phyloP scores from a whole-genome alignment of 2,329 filamentous ascomycete species.

The Cladophialophora bantiana region DNA sequence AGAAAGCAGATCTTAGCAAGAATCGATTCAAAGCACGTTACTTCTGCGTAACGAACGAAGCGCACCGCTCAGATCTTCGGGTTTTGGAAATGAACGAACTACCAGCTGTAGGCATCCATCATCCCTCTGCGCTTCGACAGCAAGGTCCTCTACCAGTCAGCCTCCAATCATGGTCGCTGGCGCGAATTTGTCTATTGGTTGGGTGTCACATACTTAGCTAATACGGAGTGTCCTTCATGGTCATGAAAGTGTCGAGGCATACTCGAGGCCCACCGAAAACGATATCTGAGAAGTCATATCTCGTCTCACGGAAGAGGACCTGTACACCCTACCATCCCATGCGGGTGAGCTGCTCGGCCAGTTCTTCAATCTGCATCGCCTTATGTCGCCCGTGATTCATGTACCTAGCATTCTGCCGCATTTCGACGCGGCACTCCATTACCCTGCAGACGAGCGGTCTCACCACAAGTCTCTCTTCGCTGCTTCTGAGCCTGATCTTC shows the following conservation, averaged over 20 bases:
- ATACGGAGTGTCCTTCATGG: conserved; percentile 9
- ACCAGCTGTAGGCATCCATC: too few species aligned
- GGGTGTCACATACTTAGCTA: conserved; percentile 4
- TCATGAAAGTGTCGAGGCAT: conserved; percentile 4
- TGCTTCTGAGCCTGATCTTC: conserved; percentile 6
- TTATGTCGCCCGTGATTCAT: conserved; percentile 3
- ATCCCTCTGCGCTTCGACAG: neutral
- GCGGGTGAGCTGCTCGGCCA: conserved; percentile 4
- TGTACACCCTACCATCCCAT: conserved; percentile 8
- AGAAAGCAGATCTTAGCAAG: neutral
- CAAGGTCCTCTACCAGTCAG: neutral
- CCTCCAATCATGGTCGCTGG: neutral
- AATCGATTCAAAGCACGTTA: neutral
- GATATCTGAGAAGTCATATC: neutral
- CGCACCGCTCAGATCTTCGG: neutral
- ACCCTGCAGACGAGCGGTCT: neutral
- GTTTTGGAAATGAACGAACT: neutral
- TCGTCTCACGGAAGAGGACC: neutral
- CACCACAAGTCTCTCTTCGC: neutral
- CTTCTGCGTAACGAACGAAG: neutral
- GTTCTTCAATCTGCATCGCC: conserved; percentile 1
- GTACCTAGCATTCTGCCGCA: conserved; percentile 4
- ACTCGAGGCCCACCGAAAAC: neutral
- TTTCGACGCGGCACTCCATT: conserved; percentile 1
- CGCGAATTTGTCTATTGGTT: conserved; percentile 6